Evolutionary conservation across 2,329 filamentous ascomycete species (phyloP), one percentile per base, ranked within the genome.

Genomic region (Fusarium nelsonii): DNA sequence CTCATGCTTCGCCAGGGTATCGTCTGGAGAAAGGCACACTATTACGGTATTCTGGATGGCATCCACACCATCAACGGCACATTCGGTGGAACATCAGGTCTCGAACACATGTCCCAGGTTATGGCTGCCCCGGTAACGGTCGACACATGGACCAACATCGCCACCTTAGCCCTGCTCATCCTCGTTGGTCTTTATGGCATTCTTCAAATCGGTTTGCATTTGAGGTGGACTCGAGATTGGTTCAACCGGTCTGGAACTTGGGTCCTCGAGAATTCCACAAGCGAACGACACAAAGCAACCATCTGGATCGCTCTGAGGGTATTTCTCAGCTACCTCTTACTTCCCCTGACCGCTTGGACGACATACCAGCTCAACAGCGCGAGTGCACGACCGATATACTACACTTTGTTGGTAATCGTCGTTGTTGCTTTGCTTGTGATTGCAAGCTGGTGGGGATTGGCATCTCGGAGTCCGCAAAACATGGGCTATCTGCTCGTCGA

Each of bases 301-400:
- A 34, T 64, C 3, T 72, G 87, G 71, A 87, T 87, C 65, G 78
- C 87, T 40, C 81, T 93, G 64, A 87, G 91, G 28, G 85, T 94
- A 60, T 85, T 92, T 8, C 91, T 92, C 81, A 93, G 92, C 77
- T 94, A 90, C 78, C 90, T 94, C 71, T 82, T 93, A 44, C 80
- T 94, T 8, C 92, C 92, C 0, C 84, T 93, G 44, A 84, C 93
- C 11, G 85, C 91, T 0, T 78, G 93, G 49, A 92, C 91, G 8
- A 85, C 92, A 68, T 94, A 92, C 74, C 91, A 94, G 75, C 81
- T 94, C 46, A 67, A 65, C n/a, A 54, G 63, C 26, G 69, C 63
- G 2, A 23, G 26, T 1, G 14, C 48, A 0, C 34, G 73, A 2
- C 76, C 77, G 0, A 9, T 65, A 0, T 76, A 77, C 32, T 73